Evolutionary conservation across 1,284 basidiomycete genomes (phyloP), one percentile per base, ranked within the genome.

Genomic region (Cutaneotrichosporon cyanovorans): DNA sequence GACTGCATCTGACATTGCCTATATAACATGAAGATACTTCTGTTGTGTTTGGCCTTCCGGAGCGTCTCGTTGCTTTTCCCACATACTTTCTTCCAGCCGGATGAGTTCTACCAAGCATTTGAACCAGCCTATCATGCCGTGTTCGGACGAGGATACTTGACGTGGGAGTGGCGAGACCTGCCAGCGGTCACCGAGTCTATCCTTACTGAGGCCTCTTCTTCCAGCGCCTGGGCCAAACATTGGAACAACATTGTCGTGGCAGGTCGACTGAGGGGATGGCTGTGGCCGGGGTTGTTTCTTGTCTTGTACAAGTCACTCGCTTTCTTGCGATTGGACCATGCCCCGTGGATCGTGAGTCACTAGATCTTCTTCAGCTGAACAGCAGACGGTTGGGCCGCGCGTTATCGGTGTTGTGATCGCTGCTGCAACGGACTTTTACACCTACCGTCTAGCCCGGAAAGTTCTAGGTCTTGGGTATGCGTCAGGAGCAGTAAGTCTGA

Each of bases 31-130:
- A 28, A 12, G 25, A 7, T 28, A 28, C 25, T 72, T 23, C 30
- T 61, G n/a, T 25, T 65, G 21, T 51, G 72, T 2, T 55, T 76
- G 28, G 20, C 49, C 3, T 46, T 78, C 38, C 69, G 77, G 15
- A 25, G 68, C 10, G 61, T 74, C 31, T 20, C 46, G 2, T 55
- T 68, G 1, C 63, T 91, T 12, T 71, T 76, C 20, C 91, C 87
- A 0, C 78, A 79, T 41, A 90, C 91, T 1, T 88, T 86, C 74
- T 98, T 98, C 68, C 92, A 97, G 67, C 93, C 95, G 2, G 95
- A 99, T 71, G 95, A 98, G 73, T 95, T 88, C 72, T 97, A 85
- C 62, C 95, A 99, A 66, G 81, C 90, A 9, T 78, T 95, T 35
- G 95, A 99, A 66, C 85, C 90, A 23, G 95, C 95, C 0, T 87